phyloP scores from a whole-genome alignment of 306 rosid genomes.

The Cicer pinnatifidum region DNA sequence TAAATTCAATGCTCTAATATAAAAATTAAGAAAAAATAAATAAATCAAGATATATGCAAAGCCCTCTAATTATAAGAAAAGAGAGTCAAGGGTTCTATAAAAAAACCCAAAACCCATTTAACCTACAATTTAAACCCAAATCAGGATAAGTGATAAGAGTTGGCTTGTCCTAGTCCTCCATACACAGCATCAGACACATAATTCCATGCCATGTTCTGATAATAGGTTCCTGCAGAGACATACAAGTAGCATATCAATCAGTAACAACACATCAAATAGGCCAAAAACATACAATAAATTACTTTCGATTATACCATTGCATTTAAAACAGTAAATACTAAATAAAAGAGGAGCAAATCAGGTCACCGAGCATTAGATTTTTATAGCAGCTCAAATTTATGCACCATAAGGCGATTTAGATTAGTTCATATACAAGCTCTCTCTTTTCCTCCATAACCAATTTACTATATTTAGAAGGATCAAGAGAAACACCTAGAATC shows the following conservation, averaged over 20 bases:
- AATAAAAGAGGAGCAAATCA: background rate
- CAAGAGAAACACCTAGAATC: conserved; percentile 59
- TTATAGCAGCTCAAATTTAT: conserved; percentile 12
- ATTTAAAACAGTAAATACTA: background rate
- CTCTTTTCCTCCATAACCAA: conserved; percentile 86
- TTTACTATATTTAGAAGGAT: conserved; percentile 65
- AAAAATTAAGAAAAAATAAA: no score
- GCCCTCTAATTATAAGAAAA: no score
- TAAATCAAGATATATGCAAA: no score
- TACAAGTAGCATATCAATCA: conserved; percentile 34
- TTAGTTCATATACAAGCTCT: conserved; percentile 82
- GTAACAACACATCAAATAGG: conserved; percentile 33
- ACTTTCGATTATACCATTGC: background rate
- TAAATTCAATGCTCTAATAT: no score
- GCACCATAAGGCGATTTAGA: conserved; percentile 80
- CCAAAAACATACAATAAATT: conserved; percentile 10
- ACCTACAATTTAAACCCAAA: conserved; percentile 89
- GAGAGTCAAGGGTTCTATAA: no score
- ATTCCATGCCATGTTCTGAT: conserved; percentile 70
- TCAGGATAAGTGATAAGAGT: conserved; percentile 94
- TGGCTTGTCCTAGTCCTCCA: conserved; percentile 95
- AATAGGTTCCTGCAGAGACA: conserved; percentile 74
- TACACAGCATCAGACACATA: conserved; percentile 72
- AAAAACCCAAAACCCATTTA: no score
- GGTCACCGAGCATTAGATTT: conserved; percentile 1